Evolutionary conservation across 176 grass and related monocot genomes (phyloP), one percentile per base, ranked within the genome.

Genomic region (Typha latifolia): DNA sequence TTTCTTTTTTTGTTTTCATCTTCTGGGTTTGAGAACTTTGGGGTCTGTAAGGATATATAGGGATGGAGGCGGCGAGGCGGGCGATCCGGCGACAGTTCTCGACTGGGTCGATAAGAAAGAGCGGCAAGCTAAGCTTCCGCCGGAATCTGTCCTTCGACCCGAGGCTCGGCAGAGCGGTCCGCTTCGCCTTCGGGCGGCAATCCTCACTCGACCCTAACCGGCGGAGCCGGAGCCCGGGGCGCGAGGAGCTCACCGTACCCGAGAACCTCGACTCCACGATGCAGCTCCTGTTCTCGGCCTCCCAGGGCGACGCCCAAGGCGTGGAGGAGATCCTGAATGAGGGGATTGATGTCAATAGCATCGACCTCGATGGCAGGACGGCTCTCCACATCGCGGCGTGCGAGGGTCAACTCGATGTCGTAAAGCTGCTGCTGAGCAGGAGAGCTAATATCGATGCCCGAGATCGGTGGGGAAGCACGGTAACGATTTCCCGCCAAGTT

Each of bases 391-490:
- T 99, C 66, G 86, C 94, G 20, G 79, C 89, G 0, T 99, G 94
- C 70, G 89, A 90, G 76, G 94, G 89, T 0, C 81, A 83, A 31
- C 48, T 49, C 32, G 81, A 86, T 31, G 89, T 99, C 69, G 94
- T 82, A 78, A 62, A 70, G 20, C 63, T 93, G 15, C 52, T 99
- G 37, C 89, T 99, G 69, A 80, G 57, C 71, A 87, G 86, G 94
- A 89, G 85, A 74, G 94, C 84, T 73, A 99, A 99, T 77, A 71
- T 93, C 61, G 94, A 99, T 61, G 86, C 89, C 0, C 84, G 94
- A 64, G 94, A 99, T 66, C 85, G 94, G 0, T 99, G 94, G 94
- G 94, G 94, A 10, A 99, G 94, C 76, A 99, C 89, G 85, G 94
- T 99, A 81, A 80, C 2, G 27, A 43, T 19, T 15, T 73, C 23